Base-by-base conservation (phyloP, 176 grass and related monocot genomes). In the Typha latifolia region DNA sequence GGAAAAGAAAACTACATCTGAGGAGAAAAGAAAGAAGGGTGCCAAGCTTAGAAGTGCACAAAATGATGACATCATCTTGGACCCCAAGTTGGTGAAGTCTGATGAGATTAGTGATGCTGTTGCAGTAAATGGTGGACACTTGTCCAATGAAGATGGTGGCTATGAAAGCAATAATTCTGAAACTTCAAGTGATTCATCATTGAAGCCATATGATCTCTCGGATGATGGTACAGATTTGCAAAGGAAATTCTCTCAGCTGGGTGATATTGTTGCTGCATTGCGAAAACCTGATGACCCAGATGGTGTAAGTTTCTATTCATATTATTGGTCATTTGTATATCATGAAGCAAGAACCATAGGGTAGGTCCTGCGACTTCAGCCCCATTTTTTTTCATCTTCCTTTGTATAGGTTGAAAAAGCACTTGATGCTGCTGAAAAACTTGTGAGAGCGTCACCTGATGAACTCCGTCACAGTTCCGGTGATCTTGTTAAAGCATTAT, bases 201-300 rank as follows among this genome's bases (percentile, higher is more conserved):
- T 97, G 67, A 82, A 97, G 64, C 93, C 93, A 5, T 97, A 97
- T 86, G 93, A 97, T 84, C 69, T 97, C 68, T 86, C 83, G 72
- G 93, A 97, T 43, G 88, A 89, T 80, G 85, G 84, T 74, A 62
- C 69, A 65, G 88, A 92, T 84, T 74, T 92, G 78, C 77, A 91
- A 37, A 90, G 82, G 69, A 70, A 68, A 49, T 92, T 97, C 73
- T 82, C 78, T 72, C 88, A 89, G 70, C 73, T 97, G 13, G 77
- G 59, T 69, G 85, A 89, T 84, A 68, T 97, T 67, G 80, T 79
- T 48, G 70, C 82, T 62, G 88, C 93, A 73, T 61, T 97, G 43
- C 71, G 80, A 72, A 97, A 97, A 84, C 56, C 82, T 82, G 93
- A 97, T 77, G 93, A 97, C 72, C 80, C 75, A 75, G 85, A 97